Evolutionary conservation across 345 rosid genomes (phyloP), one percentile per base, ranked within the genome.

Genomic region (Ceriops zippeliana): DNA sequence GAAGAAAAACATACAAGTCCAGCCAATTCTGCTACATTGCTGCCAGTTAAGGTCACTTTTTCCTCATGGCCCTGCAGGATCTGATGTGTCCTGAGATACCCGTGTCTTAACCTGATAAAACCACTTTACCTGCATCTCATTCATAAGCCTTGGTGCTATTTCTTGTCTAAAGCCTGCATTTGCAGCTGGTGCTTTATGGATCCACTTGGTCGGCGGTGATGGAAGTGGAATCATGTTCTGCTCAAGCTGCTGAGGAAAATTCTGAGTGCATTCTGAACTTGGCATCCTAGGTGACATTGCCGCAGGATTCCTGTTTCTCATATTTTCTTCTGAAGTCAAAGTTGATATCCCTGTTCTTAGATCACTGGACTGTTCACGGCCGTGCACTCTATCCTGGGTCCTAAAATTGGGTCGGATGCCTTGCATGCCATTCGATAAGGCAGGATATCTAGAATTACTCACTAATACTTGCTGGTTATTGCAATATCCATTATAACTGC

Each of bases 121-220:
- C 83, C 70, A 82, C 82, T 82, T 86, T 74, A 65, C 77, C 37
- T 75, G 82, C 78, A 81, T 88, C 62, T 86, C 88, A 67, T 80
- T 76, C 61, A 64, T 71, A 67, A 76, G 86, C 65, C 76, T 70
- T 24, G 66, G 61, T 10, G 71, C 73, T 59, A 63, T 63, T 79
- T 85, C 85, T 66, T 79, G 86, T 75, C 72, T 72, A 11, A 68
- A 52, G 62, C 84, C 81, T 17, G 75, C 70, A 59, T 75, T 61
- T 68, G 81, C 84, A 42, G 58, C 30, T 17, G 24, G 67, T n/a
- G 72, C 42, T 66, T 71, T 81, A 74, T 67, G 66, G 27, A 83
- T 85, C 98, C 96, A 91, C 22, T 83, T 82, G 52, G 57, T 73
- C 9, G 96, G 91, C 17, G 93, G 97, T 24, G 88, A 64, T 46